phyloP scores from a whole-genome alignment of 495 filamentous ascomycete genomes.

The Aspergillus sclerotiicarbonarius region DNA sequence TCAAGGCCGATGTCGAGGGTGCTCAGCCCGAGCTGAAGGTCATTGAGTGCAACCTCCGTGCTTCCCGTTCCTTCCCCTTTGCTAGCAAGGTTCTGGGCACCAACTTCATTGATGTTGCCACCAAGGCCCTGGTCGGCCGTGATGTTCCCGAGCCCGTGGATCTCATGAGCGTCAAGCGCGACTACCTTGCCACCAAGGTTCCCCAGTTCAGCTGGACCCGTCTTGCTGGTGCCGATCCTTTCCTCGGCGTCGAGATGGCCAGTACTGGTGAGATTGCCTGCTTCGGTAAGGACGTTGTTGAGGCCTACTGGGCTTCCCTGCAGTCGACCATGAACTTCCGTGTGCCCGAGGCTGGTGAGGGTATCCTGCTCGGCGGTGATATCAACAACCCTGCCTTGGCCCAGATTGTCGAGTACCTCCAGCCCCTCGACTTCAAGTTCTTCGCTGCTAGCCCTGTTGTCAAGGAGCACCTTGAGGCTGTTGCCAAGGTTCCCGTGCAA shows the following conservation, averaged over 20 bases:
- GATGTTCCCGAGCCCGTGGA: constrained; percentile 84
- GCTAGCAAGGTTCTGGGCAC: constrained; percentile 93
- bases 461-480: constrained; percentile 76
- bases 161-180: constrained; percentile 80
- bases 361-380: constrained; percentile 91
- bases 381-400: constrained; percentile 62
- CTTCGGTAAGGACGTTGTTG: constrained; percentile 91
- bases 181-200: constrained; percentile 95
- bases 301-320: constrained; percentile 95
- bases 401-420: constrained; percentile 76
- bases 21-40: constrained; percentile 81
- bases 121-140: constrained; percentile 84
- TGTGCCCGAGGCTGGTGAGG: constrained; percentile 86
- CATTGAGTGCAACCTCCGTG: constrained; percentile 97
- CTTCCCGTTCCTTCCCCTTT: constrained; percentile 97
- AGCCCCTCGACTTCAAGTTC: constrained; percentile 89
- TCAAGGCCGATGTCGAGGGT: constrained; percentile 76
- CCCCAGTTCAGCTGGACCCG: constrained; percentile 99
- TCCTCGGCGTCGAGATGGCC: constrained; percentile 96
- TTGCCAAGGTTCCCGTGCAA: constrained; percentile 66
- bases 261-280: constrained; percentile 97
- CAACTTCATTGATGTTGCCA: constrained; percentile 97
- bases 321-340: constrained; percentile 99
- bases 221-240: constrained; percentile 96
- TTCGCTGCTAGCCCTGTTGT: constrained; percentile 79